These are phyloP conservation scores for Sporothrix pallida DNA, from an alignment of 2,329 filamentous ascomycete genomes.

Conservation along the genomic window DNA sequence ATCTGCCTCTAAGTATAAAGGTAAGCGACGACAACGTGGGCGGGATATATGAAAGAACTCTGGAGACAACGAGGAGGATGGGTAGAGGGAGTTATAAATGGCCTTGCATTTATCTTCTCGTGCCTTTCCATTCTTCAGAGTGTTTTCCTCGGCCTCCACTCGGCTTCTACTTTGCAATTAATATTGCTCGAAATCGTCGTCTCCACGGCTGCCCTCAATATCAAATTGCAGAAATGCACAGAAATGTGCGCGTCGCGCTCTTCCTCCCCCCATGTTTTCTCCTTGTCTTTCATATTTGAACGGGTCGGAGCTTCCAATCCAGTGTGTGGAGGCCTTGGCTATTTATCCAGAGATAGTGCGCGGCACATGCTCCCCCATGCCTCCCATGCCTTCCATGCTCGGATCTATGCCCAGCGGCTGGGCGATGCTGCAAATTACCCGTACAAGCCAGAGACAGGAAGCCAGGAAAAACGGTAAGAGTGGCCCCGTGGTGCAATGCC, in stretches of 20 bases:
- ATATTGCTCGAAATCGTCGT: neutral
- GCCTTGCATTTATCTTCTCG: neutral
- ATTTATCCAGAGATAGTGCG: conserved; percentile 17
- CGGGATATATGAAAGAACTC: neutral
- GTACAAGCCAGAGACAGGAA: neutral
- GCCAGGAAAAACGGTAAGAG: neutral
- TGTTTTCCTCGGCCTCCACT: neutral
- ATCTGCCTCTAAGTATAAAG: neutral
- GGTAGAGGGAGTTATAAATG: neutral
- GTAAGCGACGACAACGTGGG: neutral
- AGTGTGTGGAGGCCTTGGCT: neutral
- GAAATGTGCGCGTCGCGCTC: neutral
- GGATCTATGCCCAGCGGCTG: neutral
- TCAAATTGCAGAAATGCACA: neutral
- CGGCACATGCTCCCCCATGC: neutral
- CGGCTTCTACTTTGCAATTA: neutral
- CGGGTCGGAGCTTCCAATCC: neutral
- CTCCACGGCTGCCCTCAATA: neutral
- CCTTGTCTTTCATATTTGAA: neutral
- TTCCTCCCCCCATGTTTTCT: neutral
- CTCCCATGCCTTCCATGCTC: neutral
- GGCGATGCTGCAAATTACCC: neutral
- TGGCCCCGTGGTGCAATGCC: conserved; percentile 2
- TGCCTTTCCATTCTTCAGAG: too few species aligned
- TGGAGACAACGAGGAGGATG: neutral